phyloP scores from a whole-genome alignment of 2,329 filamentous ascomycete species.

The Fusarium begoniae region DNA sequence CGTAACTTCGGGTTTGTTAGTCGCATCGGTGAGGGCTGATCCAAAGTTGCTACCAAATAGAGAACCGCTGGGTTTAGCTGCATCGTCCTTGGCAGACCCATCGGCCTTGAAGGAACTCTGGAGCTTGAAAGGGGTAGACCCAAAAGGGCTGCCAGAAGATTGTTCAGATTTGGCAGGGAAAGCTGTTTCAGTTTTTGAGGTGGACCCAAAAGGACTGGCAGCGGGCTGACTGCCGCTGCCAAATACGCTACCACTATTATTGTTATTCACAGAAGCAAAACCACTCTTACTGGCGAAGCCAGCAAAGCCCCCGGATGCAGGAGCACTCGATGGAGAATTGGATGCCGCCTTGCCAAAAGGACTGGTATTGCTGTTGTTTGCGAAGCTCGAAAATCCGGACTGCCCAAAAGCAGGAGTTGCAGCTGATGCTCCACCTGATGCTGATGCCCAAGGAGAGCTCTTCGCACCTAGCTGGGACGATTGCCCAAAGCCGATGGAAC shows the following conservation, averaged over 20 bases:
- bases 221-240: conserved; percentile 51
- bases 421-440: conserved; percentile 29
- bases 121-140: conserved; percentile 71
- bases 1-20: conserved; percentile 49
- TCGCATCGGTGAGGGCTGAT: conserved; percentile 62
- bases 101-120: conserved; percentile 74
- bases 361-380: conserved; percentile 47
- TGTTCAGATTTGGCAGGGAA: conserved; percentile 44
- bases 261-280: conserved; percentile 60
- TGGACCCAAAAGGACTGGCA: conserved; percentile 41
- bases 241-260: conserved; percentile 49
- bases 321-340: conserved; percentile 42
- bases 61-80: conserved; percentile 58
- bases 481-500: conserved; percentile 63
- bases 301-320: conserved; percentile 59
- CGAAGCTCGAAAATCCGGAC: conserved; percentile 57
- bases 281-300: conserved; percentile 64
- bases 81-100: conserved; percentile 67
- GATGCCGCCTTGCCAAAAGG: conserved; percentile 51
- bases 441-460: conserved; percentile 63
- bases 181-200: conserved; percentile 37
- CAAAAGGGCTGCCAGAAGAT: conserved; percentile 51
- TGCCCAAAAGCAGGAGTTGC: conserved; percentile 63
- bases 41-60: conserved; percentile 71
- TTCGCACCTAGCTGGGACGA: conserved; percentile 58